Conservation (phyloP, 1,284 basidiomycete genomes). For the Pulchroboletus neoregius region DNA sequence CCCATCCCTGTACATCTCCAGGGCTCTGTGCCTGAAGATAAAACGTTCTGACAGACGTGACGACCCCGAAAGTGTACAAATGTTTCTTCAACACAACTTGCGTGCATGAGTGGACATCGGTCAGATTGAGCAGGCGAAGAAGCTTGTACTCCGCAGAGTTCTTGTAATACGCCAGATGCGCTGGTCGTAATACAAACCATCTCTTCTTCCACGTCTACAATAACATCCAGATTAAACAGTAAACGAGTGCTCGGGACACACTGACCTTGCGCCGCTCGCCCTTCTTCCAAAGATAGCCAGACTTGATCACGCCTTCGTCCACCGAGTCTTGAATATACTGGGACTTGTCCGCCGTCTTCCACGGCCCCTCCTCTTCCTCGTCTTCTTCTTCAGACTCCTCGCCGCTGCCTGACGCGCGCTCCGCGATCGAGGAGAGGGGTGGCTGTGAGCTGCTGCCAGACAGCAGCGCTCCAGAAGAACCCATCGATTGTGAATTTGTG, state of each 20-base stretch:
- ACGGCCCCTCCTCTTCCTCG: conserved; percentile 60
- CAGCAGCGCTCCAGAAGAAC: conserved; percentile 32
- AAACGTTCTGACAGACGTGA: conserved; percentile 89
- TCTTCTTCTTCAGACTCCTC: conserved; percentile 75
- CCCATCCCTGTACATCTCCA: conserved; percentile 81
- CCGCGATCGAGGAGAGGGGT: conserved; percentile 70
- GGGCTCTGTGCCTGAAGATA: conserved; percentile 80
- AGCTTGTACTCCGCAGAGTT: conserved; percentile 90
- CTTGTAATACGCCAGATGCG: conserved; percentile 96
- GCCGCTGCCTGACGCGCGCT: conserved; percentile 59
- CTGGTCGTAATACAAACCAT: conserved; percentile 94
- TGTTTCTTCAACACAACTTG: conserved; percentile 89
- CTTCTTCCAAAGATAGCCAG: conserved; percentile 93
- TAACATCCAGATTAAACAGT: conserved; percentile 13
- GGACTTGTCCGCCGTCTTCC: conserved; percentile 48
- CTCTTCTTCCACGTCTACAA: conserved; percentile 94
- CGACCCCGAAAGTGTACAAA: conserved; percentile 86
- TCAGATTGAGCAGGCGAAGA: conserved; percentile 84
- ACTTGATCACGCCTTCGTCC: conserved; percentile 79
- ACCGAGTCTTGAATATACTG: conserved; percentile 42
- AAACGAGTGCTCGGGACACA: conserved; percentile 13
- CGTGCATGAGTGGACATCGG: conserved; percentile 88
- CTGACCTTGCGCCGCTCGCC: conserved; percentile 92
- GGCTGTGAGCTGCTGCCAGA: conserved; percentile 42
- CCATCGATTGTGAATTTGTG: conserved; percentile 31